These are phyloP conservation scores for Simplicillium sp. DNA, from an alignment of 2,329 filamentous ascomycete species.

Conservation along the genomic window DNA sequence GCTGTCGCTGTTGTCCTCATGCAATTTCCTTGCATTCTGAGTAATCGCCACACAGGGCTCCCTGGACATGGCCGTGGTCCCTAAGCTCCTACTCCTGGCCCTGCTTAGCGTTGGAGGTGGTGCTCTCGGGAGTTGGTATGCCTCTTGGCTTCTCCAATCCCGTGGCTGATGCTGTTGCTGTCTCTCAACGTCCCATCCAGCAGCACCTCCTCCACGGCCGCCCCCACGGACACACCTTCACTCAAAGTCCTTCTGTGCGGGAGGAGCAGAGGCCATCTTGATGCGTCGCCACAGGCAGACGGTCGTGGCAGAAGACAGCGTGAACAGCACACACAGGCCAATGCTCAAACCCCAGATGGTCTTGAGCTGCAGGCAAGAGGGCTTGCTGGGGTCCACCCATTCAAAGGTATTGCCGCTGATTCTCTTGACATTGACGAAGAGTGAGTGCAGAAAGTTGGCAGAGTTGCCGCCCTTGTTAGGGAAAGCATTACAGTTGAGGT, in stretches of 20 bases:
- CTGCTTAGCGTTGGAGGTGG: too few relatives aligned
- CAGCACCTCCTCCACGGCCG: constrained; percentile 1
- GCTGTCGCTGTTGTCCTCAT: constrained; percentile 16
- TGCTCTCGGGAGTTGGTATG: too few relatives aligned
- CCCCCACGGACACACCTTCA: constrained; percentile 38
- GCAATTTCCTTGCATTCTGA: too few relatives aligned
- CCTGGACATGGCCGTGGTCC: constrained; percentile 27
- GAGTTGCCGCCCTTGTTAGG: constrained; percentile 28
- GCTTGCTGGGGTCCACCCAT: constrained; percentile 41
- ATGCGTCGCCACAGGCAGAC: constrained; percentile 54
- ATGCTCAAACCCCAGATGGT: constrained; percentile 81
- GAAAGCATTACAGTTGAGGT: constrained; percentile 58
- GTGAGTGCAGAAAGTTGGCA: constrained; percentile 33
- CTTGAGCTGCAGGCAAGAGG: constrained; percentile 77
- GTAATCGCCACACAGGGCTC: constrained; percentile 15
- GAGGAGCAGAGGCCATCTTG: constrained; percentile 26
- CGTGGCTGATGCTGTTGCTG: background rate
- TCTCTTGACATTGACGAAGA: constrained; percentile 29
- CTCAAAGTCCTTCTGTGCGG: constrained; percentile 36
- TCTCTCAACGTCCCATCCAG: background rate
- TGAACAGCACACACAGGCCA: constrained; percentile 63
- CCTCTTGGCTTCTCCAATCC: background rate
- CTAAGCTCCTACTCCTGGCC: constrained; percentile 21
- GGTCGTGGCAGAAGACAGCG: constrained; percentile 49
- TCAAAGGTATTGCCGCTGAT: constrained; percentile 22